Base-by-base conservation (phyloP, 2,329 filamentous ascomycete species). In the Pyrenophora tritici-repentis region DNA sequence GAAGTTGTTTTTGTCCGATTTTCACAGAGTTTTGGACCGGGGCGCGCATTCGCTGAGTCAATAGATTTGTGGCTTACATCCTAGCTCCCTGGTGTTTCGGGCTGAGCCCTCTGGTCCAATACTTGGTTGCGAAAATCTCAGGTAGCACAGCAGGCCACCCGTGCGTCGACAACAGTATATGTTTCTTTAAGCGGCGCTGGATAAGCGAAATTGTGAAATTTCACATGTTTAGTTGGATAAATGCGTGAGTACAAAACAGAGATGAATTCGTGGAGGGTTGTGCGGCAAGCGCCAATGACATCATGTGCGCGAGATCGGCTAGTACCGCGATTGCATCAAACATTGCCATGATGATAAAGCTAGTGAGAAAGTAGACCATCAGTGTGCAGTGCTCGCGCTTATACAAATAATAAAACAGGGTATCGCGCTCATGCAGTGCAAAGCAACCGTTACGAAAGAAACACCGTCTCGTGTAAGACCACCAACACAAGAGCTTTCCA, bases 31-130 rank as follows among this genome's bases (percentile, higher is more conserved):
- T 35, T 13, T 6, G 22, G 33, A 35, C 2, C 9, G 2, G 26
- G 26, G 26, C 22, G 35, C 13, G 22, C n/a, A 13, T 37, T 29
- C 39, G 43, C 22, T 36, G 20, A 24, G n/a, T 12, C 18, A 12
- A 1, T 14, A 42, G 14, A 24, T 33, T 26, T 29, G 18, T 26
- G 43, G 32, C 18, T 39, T 40, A 41, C 22, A 36, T 10, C 34
- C 22, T 42, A 22, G 44, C 17, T 13, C 26, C 29, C 31, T 33
- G 34, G 39, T 39, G 49, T 52, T 52, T 52, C 49, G 44, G 35
- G 39, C 26, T 29, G 33, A 32, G 39, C 34, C 24, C 18, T 42
- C 7, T 29, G 43, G 14, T 13, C 49, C 44, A 52, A 42, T 52
- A 9, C 26, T 13, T 35, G 40, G 42, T n/a, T 17, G 34, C 12